Evolutionary conservation across 2,329 filamentous ascomycete genomes (phyloP), one percentile per base, ranked within the genome.

Genomic region (Diaporthe capsici): DNA sequence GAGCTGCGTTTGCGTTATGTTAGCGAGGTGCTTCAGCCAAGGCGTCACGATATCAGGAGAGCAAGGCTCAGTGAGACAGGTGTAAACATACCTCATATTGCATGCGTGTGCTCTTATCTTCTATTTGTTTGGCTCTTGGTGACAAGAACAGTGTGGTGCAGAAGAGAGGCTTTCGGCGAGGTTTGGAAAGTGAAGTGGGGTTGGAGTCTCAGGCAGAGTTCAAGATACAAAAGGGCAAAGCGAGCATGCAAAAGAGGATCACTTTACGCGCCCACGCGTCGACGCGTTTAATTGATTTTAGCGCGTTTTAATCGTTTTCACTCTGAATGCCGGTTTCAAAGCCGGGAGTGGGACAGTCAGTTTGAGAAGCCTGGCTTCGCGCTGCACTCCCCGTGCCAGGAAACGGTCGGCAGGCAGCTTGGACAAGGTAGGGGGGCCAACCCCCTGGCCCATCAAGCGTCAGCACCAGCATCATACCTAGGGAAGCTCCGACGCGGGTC

Each of bases 1-100:
- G 95, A 97, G 88, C 94, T 97, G 82, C 71, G 55, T 22, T 55
- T 53, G 17, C 39, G 13, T 44, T 71, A 58, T 75, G 84, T 82
- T 79, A 81, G 74, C 51, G 7, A 67, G 13, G 17, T 31, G 47
- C 15, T 63, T 51, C 34, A 55, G 10, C n/a, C 25, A 10, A 42
- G 25, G 25, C 17, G 20, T 72, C 3, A 44, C 9, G 13, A 6
- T 31, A 12, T 34, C 4, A 55, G 5, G 57, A 31, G 22, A 47
- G 51, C 25, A 31, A 44, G 28, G 12, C 25, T 67, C 28, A 25
- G n/a, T 25, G 22, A 65, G 5, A 15, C 61, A 25, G 25, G 37
- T 28, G 49, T 55, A 10, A 20, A 65, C 76, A 39, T 63, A 74
- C 76, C 76, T 77, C 76, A 77, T 77, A 42, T 60, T 77, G 67